Evolutionary conservation across 2,329 filamentous ascomycete species (phyloP), one percentile per base, ranked within the genome.

Genomic region (Aspergillus fumigatiaffinis): DNA sequence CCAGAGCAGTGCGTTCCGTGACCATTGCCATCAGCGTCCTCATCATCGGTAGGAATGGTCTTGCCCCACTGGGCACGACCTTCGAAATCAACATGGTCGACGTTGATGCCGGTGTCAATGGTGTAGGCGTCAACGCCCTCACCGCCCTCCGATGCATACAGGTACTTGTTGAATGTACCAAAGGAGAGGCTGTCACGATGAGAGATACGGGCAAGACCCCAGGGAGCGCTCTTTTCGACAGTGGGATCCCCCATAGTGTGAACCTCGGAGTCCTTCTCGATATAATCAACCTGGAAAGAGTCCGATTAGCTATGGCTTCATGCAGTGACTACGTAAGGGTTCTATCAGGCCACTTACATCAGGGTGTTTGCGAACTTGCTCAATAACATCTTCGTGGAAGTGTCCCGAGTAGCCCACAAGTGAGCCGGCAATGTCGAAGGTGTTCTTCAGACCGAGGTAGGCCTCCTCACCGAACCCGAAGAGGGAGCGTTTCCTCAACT

Each of bases 1-100:
- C 94, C 94, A 63, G 94, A 97, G 87, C 94, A 99, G 84, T 99
- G 94, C 71, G 94, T 99, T 70, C 94, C 94, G 82, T 99, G 94
- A 61, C 94, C 94, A 71, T 99, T 99, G 76, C 94, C 94, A 79
- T 99, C 94, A 67, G 85, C 83, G 73, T 99, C 94, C 52, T 84
- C 87, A 73, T 99, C 92, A 60, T 87, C 87, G 50, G 76, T 66
- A 60, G 95, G 95, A 68, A 99, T 92, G 66, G 94, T 99, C 86
- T 96, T 94, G 75, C 94, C 94, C 94, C 94, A 99, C 70, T 85
- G 82, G 68, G 95, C 94, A 76, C 94, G 92, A 61, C 91, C 94
- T 79, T 96, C 93, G 64, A 99, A 99, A 80, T 99, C 94, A 66
- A 96, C 92, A 81, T 99, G 94, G 51, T 93, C 85, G 66, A 82